A percentile compares a stretch with the other conserved stretches of the same genome.
phyloP scores from a whole-genome alignment of 495 filamentous ascomycete species.

The Hypomontagnella monticulosa region DNA sequence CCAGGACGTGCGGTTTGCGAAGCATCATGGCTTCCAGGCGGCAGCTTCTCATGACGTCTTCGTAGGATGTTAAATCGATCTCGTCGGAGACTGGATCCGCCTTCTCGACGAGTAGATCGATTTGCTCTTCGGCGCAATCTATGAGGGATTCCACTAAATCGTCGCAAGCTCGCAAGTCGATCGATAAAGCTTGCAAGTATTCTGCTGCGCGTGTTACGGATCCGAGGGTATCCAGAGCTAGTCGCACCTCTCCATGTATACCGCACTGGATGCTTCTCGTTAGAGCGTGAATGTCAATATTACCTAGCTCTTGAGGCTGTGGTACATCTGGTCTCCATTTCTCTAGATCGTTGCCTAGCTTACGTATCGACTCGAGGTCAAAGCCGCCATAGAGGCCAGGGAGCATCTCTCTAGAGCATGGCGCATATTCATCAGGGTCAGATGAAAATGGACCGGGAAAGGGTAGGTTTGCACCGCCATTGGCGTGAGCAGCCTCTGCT shows the following conservation, averaged over 20 bases:
- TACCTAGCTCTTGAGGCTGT: conserved; percentile 77
- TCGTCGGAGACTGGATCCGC: conserved; percentile 84
- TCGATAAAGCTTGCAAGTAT: conserved; percentile 58
- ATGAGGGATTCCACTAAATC: conserved; percentile 88
- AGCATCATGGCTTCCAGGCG: conserved; percentile 74
- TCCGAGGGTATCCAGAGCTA: conserved; percentile 86
- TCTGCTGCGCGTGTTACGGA: conserved; percentile 72
- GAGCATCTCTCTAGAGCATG: conserved; percentile 65
- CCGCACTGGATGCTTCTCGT: conserved; percentile 93
- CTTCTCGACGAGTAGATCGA: conserved; percentile 80
- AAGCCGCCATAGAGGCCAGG: conserved; percentile 70
- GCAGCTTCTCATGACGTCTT: conserved; percentile 83
- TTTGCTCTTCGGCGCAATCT: conserved; percentile 89
- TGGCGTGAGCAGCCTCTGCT: conserved; percentile 41
- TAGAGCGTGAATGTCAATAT: conserved; percentile 90
- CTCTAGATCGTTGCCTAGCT: conserved; percentile 69
- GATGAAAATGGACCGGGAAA: conserved; percentile 48
- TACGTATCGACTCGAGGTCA: conserved; percentile 66
- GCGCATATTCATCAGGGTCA: conserved; percentile 64
- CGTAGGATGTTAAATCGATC: conserved; percentile 82
- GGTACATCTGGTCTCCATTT: conserved; percentile 77
- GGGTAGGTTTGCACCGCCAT: conserved; percentile 40
- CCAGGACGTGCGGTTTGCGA: conserved; percentile 75
- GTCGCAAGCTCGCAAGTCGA: conserved; percentile 76
- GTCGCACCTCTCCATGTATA: conserved; percentile 83